These are phyloP conservation scores for Aegilops speltoides DNA, from an alignment of 176 grass and related monocot genomes.

Conservation along the genomic window DNA sequence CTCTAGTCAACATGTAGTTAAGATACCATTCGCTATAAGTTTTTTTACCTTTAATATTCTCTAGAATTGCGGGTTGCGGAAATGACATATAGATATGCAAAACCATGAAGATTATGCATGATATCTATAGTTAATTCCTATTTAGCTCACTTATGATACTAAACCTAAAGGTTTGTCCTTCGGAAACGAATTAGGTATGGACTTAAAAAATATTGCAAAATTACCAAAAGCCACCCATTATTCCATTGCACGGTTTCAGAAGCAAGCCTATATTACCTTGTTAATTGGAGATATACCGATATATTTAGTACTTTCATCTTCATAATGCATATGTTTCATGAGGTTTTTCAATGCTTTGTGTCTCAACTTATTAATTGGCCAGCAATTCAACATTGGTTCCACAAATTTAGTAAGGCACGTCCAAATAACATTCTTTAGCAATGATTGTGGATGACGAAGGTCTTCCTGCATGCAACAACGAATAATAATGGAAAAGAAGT, in stretches of 20 bases:
- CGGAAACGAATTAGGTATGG: not conserved
- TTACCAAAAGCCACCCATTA: not conserved
- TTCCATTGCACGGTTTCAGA: not conserved
- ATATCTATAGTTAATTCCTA: too few species aligned
- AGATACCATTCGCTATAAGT: not conserved
- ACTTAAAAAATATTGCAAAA: not conserved
- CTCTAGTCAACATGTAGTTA: too few species aligned
- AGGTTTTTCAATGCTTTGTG: constrained; percentile 35
- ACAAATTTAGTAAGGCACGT: constrained; percentile 35
- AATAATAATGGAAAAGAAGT: not conserved
- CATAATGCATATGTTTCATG: constrained; percentile 61
- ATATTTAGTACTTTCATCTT: constrained; percentile 51
- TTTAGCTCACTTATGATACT: not conserved
- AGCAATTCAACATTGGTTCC: constrained; percentile 46
- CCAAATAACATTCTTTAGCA: constrained; percentile 51
- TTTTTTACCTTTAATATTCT: not conserved
- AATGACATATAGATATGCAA: not conserved
- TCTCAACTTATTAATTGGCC: constrained; percentile 44
- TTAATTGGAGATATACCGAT: constrained; percentile 44
- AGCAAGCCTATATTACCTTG: constrained; percentile 31
- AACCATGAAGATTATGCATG: not conserved
- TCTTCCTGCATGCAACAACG: constrained; percentile 42
- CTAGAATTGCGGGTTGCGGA: not conserved
- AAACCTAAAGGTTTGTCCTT: not conserved
- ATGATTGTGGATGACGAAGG: constrained; percentile 48